Base-by-base conservation (phyloP, 2,329 filamentous ascomycete species). In the Monosporascus sp. region DNA sequence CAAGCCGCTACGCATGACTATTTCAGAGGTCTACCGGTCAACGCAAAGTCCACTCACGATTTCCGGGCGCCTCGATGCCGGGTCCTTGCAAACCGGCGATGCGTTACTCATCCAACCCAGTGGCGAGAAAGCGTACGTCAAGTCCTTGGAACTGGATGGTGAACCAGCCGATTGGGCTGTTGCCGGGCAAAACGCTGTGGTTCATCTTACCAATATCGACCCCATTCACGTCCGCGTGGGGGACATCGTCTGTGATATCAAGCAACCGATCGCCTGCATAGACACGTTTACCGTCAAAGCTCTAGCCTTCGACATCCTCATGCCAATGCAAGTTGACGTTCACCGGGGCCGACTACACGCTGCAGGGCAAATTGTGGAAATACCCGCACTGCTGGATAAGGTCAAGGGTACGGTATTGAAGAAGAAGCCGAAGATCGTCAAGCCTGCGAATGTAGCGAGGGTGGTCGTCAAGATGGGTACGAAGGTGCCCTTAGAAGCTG, bases 191-290 rank as follows among this genome's bases (percentile, higher is more conserved):
- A 96, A 94, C 54, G 83, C 89, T 17, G 86, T 85, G 0, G 74
- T 99, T n/a, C 88, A 95, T 60, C 78, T 99, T 48, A 79, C 84
- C 8, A 88, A 93, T 59, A 90, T 97, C 65, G 93, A 97, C 62
- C 82, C 89, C 0, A 81, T 89, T 17, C 88, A 97, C 62, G 80
- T 99, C 9, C 83, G 84, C 46, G 80, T 88, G 7, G 94, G 94
- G 20, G 92, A 97, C 65, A 88, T 97, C 18, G 72, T 96, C n/a
- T 96, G 91, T 71, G 79, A 82, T 47, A 78, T 84, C 0, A 76
- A 78, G 1, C 72, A 80, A 1, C 86, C 90, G 0, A 85, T 96
- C 36, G 72, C 76, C 25, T 88, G 87, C 54, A 76, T 90, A 54
- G 87, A 86, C 53, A 80, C 76, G 0, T 92, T 97, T 62, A 89